phyloP scores from a whole-genome alignment of 2,329 filamentous ascomycete species.

The Epichloe sibirici region DNA sequence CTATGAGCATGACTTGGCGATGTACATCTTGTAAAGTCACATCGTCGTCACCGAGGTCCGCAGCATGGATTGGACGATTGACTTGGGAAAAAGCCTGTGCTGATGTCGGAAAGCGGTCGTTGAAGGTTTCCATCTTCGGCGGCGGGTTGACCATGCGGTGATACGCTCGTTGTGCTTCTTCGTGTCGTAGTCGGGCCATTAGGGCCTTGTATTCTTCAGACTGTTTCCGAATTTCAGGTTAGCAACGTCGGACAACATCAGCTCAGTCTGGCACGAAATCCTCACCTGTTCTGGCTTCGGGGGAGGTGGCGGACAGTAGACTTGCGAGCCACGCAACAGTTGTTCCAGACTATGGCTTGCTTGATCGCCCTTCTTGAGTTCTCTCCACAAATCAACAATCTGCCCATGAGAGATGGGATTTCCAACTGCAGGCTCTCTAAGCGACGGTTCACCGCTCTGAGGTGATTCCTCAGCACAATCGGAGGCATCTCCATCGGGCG shows the following conservation, averaged over 20 bases:
- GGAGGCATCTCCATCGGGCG: constrained; percentile 1
- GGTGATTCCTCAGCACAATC: constrained; percentile 10
- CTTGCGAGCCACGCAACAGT: constrained; percentile 56
- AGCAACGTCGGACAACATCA: neutral
- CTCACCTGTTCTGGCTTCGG: constrained; percentile 66
- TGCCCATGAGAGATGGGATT: constrained; percentile 62
- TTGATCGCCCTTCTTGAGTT: constrained; percentile 21
- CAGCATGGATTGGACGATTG: constrained; percentile 32
- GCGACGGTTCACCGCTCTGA: constrained; percentile 31
- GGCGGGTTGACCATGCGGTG: constrained; percentile 62
- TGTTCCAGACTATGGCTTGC: constrained; percentile 46
- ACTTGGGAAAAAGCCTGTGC: constrained; percentile 44
- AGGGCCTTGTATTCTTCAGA: constrained; percentile 73
- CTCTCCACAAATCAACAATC: constrained; percentile 48
- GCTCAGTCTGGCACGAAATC: constrained; percentile 6
- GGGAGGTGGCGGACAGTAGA: constrained; percentile 71
- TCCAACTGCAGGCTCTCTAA: constrained; percentile 40
- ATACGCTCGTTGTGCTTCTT: constrained; percentile 75
- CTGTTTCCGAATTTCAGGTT: constrained; percentile 27
- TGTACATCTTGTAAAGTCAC: constrained; percentile 62
- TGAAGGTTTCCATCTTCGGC: constrained; percentile 43
- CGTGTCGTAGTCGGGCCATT: constrained; percentile 72
- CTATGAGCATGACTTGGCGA: constrained; percentile 69
- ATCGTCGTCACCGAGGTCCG: constrained; percentile 47
- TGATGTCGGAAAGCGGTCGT: constrained; percentile 43